These are phyloP conservation scores for Quercus variabilis DNA, from an alignment of 306 rosid genomes.

Conservation along the genomic window DNA sequence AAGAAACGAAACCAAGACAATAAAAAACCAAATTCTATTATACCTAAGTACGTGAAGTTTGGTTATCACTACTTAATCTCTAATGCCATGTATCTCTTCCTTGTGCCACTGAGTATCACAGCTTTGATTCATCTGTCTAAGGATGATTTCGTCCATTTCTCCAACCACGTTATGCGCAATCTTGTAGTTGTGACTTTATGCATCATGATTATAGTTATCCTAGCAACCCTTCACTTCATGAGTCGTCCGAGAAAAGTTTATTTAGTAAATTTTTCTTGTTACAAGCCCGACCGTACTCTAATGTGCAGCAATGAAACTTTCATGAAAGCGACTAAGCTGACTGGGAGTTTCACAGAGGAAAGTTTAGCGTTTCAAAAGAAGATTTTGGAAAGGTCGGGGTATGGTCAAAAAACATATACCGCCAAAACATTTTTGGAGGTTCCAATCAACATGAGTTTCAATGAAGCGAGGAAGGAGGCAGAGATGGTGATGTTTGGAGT, in stretches of 20 bases:
- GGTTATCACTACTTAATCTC: background rate
- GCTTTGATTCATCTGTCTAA: background rate
- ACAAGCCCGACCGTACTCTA: background rate
- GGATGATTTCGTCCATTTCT: background rate
- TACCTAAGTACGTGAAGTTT: background rate
- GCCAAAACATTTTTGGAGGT: background rate
- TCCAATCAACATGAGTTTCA: background rate
- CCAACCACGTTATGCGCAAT: too few species aligned
- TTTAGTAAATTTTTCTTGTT: background rate
- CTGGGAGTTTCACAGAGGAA: background rate
- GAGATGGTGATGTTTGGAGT: background rate
- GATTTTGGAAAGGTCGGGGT: background rate
- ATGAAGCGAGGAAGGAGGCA: background rate
- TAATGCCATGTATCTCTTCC: background rate
- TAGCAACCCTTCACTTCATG: background rate
- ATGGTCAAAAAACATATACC: background rate
- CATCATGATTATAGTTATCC: background rate
- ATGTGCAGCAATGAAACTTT: background rate
- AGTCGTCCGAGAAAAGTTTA: background rate
- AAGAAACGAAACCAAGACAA: background rate
- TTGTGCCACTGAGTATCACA: background rate
- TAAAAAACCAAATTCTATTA: background rate
- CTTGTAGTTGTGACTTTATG: background rate
- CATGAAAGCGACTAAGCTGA: background rate
- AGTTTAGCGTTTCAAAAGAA: conserved; percentile 1